These are phyloP conservation scores for Mycena galericulata DNA, from an alignment of 768 basidiomycete species.

Conservation along the genomic window DNA sequence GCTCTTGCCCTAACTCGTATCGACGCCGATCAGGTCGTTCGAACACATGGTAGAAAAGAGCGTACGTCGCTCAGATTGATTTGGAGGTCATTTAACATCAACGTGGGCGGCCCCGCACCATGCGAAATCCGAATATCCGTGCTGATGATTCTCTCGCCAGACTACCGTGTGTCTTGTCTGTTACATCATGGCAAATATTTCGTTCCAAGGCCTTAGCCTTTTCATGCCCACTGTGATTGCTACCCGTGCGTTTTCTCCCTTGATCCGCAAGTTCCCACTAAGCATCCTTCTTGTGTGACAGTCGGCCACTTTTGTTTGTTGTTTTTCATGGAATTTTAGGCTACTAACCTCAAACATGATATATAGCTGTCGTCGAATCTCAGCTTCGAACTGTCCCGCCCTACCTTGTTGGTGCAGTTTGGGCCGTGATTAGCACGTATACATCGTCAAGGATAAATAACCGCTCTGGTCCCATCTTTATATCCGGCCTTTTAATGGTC, in stretches of 20 bases:
- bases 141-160: slow-evolving; percentile 32
- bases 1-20: slow-evolving; percentile 50
- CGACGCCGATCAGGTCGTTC: slow-evolving; percentile 48
- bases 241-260: slow-evolving; percentile 48
- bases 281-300: slow-evolving; percentile 20
- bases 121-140: not conserved
- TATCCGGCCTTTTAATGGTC: slow-evolving; percentile 53
- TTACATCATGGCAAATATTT: slow-evolving; percentile 54
- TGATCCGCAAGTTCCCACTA: not conserved
- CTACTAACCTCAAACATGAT: not conserved
- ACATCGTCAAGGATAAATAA: slow-evolving; percentile 51
- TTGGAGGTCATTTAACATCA: slow-evolving; percentile 46
- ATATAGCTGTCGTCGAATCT: slow-evolving; percentile 54
- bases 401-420: slow-evolving; percentile 55
- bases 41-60: slow-evolving; percentile 44
- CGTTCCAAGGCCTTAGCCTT: slow-evolving; percentile 57
- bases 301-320: slow-evolving; percentile 52
- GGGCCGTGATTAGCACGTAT: slow-evolving; percentile 52
- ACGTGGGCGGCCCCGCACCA: slow-evolving; percentile 36
- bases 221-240: slow-evolving; percentile 62
- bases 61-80: slow-evolving; percentile 45
- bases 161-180: slow-evolving; percentile 46
- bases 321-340: not conserved
- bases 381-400: slow-evolving; percentile 65
- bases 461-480: slow-evolving; percentile 50